phyloP scores from a whole-genome alignment of 257 asterid species.

The Solanum gracilifrons region DNA sequence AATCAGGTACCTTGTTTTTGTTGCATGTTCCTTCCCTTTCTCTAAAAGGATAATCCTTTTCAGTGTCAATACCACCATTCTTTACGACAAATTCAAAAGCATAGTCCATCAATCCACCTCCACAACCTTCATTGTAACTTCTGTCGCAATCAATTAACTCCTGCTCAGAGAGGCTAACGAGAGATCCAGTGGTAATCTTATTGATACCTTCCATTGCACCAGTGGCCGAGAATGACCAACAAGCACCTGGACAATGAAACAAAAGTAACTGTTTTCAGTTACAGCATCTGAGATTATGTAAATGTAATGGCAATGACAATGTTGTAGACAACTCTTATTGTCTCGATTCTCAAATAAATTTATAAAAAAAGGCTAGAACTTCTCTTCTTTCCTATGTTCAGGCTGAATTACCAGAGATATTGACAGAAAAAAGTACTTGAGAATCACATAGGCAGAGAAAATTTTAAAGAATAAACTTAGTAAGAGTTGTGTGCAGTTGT shows the following conservation, averaged over 20 bases:
- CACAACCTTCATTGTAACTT: constrained; percentile 70
- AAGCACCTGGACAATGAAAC: constrained; percentile 49
- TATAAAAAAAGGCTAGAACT: neutral
- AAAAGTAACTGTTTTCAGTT: neutral
- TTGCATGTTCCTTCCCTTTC: constrained; percentile 53
- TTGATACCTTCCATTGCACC: constrained; percentile 95
- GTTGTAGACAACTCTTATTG: neutral
- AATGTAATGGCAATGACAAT: neutral
- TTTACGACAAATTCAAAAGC: constrained; percentile 55
- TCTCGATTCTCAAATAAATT: neutral
- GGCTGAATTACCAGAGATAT: neutral
- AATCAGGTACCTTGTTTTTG: constrained; percentile 44
- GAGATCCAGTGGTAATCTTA: constrained; percentile 69
- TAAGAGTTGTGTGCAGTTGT: neutral
- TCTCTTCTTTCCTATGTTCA: neutral
- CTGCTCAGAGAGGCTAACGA: constrained; percentile 84
- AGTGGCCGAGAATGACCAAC: constrained; percentile 97
- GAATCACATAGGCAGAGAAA: neutral
- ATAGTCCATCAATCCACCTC: constrained; percentile 93
- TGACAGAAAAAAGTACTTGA: neutral
- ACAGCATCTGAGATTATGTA: neutral
- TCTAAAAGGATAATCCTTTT: constrained; percentile 64
- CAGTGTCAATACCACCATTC: constrained; percentile 80
- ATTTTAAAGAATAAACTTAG: neutral
- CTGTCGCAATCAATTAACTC: constrained; percentile 86